phyloP scores from a whole-genome alignment of 1,284 basidiomycete species.

The Pulchroboletus neoregius region DNA sequence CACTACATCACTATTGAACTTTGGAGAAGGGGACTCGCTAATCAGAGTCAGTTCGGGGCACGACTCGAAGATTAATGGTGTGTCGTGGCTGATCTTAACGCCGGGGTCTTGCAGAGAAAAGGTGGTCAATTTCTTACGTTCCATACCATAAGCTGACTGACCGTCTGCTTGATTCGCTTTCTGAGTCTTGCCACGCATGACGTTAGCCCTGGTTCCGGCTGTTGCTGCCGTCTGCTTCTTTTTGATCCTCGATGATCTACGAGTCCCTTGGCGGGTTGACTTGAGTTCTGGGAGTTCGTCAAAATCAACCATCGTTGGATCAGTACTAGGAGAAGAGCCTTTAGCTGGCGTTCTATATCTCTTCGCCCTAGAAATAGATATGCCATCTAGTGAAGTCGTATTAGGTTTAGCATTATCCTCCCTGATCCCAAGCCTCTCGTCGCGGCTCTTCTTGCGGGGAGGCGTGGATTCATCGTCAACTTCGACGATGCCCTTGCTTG shows the following conservation, averaged over 20 bases:
- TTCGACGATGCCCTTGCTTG: slow-evolving; percentile 9
- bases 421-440: neutral
- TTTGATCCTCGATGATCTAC: slow-evolving; percentile 24
- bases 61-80: neutral
- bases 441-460: slow-evolving; percentile 26
- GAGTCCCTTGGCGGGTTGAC: slow-evolving; percentile 9
- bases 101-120: neutral
- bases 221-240: slow-evolving; percentile 5
- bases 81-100: neutral
- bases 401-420: slow-evolving; percentile 3
- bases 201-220: slow-evolving; percentile 2
- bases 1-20: slow-evolving; percentile 9
- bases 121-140: neutral
- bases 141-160: neutral
- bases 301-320: slow-evolving; percentile 4
- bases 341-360: slow-evolving; percentile 18
- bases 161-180: slow-evolving; percentile 5
- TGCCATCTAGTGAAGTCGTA: neutral
- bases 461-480: slow-evolving; percentile 18
- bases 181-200: slow-evolving; percentile 6
- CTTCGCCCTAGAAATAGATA: slow-evolving; percentile 7
- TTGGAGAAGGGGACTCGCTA: neutral
- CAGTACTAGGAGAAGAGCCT: slow-evolving; percentile 8
- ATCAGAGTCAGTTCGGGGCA: neutral
- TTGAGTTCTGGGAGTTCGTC: slow-evolving; percentile 13